These are phyloP conservation scores for Cryphonectria radicalis DNA, from an alignment of 2,329 filamentous ascomycete species.

Conservation along the genomic window DNA sequence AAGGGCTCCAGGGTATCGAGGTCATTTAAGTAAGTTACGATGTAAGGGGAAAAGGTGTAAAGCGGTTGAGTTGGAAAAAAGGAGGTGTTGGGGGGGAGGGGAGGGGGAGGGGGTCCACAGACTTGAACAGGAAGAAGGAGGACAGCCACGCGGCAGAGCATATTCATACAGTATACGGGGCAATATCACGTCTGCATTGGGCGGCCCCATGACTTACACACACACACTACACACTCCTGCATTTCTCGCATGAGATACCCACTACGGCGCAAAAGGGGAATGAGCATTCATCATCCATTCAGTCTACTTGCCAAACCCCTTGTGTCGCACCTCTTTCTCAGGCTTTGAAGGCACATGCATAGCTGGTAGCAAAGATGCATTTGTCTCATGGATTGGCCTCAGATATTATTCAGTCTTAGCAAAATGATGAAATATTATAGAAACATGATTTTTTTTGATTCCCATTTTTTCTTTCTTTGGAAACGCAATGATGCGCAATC, in stretches of 20 bases:
- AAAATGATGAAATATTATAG: neutral
- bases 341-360: neutral
- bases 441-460: neutral
- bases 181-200: slow-evolving; percentile 18
- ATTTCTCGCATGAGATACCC: slow-evolving; percentile 31
- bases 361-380: neutral
- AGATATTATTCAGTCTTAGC: neutral
- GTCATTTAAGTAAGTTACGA: slow-evolving; percentile 31
- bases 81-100: neutral
- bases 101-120: neutral
- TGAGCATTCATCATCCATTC: neutral
- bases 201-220: slow-evolving; percentile 14
- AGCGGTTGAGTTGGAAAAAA: neutral
- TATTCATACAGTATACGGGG: neutral
- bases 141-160: neutral
- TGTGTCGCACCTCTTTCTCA: neutral
- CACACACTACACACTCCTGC: slow-evolving; percentile 19
- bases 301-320: neutral
- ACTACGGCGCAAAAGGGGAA: slow-evolving; percentile 20
- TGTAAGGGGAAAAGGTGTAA: slow-evolving; percentile 27
- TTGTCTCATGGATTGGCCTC: neutral
- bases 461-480: neutral
- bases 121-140: neutral
- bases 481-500: neutral
- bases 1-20: slow-evolving; percentile 51